These are phyloP conservation scores for Puccinia triticina DNA, from an alignment of 1,284 basidiomycete species.

Conservation along the genomic window DNA sequence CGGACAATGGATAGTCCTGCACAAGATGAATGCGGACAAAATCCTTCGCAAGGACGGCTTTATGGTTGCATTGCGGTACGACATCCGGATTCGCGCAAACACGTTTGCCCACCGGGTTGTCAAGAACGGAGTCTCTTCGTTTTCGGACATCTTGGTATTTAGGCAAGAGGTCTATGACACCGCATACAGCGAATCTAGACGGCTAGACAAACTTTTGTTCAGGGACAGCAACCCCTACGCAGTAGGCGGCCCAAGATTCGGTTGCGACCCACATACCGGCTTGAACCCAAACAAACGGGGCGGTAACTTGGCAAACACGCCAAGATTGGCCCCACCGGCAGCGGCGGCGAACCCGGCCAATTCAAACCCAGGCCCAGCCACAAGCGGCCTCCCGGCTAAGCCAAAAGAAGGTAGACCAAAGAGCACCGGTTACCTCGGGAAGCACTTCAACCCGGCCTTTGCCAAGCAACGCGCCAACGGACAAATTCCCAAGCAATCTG, in stretches of 20 bases:
- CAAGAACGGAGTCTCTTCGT: not conserved
- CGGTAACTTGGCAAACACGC: not conserved
- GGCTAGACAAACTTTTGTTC: not conserved
- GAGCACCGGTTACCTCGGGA: too few relatives aligned
- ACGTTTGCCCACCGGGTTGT: not conserved
- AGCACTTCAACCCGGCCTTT: too few relatives aligned
- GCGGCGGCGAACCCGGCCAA: not conserved
- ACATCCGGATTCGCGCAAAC: not conserved
- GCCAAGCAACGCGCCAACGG: too few relatives aligned
- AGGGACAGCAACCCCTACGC: not conserved
- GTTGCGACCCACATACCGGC: not conserved
- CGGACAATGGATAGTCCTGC: not conserved
- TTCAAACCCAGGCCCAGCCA: not conserved
- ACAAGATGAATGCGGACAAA: too few relatives aligned
- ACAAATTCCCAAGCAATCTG: too few relatives aligned
- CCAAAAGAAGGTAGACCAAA: too few relatives aligned
- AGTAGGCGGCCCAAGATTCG: too few relatives aligned
- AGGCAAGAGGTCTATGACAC: not conserved
- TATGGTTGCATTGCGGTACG: conserved; percentile 8
- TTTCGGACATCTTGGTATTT: too few relatives aligned
- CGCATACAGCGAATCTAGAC: not conserved
- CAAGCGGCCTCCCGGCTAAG: too few relatives aligned
- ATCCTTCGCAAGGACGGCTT: too few relatives aligned
- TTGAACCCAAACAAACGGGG: not conserved
- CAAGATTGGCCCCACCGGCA: too few relatives aligned